Evolutionary conservation across 306 rosid genomes (phyloP), one percentile per base, ranked within the genome.

Genomic region (Sechiopsis laciniata): DNA sequence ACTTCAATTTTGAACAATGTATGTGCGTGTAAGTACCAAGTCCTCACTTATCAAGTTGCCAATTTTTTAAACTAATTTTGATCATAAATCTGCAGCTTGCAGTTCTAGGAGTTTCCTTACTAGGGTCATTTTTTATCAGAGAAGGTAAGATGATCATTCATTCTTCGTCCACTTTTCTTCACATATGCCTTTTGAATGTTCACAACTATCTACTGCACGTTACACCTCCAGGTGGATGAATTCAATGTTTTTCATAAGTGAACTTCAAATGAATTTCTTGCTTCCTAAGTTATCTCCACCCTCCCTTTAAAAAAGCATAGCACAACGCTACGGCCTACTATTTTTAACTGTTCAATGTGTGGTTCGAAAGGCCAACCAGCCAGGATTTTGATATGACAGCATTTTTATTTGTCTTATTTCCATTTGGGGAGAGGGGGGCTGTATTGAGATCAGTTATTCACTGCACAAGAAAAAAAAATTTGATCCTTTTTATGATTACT

Each of bases 91-190:
- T 74, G 83, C 91, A 95, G 97, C 74, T 94, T 79, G 99, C 97
- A 76, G 96, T 95, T 21, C 83, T 95, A 75, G 99, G 97, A 76
- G 97, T 97, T 73, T 89, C 99, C 64, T 79, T 95, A 75, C 77
- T 95, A 17, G 99, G 99, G 72, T 80, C 95, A 70, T 89, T 89
- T 26, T 83, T 80, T 95, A 78, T 91, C 97, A n/a, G 96, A 91
- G 87, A 95, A 88, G 97, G 97, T 91, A 86, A 77, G 26, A 56
- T 69, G n/a, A 74, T 74, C 74, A 58, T 40, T 83, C 72, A 75
- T 61, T 56, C 66, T 56, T 51, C 16, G 10, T 60, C 50, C 78
- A 15, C 65, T 56, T 55, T 61, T 55, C 19, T 70, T 14, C 52
- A 19, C 13, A 16, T 17, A 16, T 45, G 46, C 59, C 2, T 26